These are phyloP conservation scores for Corynespora cassiicola DNA, from an alignment of 2,329 filamentous ascomycete genomes.

Conservation along the genomic window DNA sequence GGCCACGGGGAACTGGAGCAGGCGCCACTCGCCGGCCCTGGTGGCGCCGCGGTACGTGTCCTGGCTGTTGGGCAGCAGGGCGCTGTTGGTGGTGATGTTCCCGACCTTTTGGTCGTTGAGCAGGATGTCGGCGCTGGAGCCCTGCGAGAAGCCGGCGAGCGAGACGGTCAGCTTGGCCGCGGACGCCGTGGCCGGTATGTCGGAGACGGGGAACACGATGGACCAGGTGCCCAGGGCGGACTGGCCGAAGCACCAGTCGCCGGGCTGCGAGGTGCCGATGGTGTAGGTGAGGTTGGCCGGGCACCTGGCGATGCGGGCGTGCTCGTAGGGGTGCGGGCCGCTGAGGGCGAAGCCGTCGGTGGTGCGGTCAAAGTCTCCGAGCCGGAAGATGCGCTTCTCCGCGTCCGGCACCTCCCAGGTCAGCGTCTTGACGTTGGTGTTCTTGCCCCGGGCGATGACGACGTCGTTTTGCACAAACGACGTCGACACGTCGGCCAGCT, in stretches of 20 bases:
- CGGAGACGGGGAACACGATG: constrained; percentile 41
- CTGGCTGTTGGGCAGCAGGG: constrained; percentile 51
- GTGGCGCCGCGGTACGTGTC: constrained; percentile 57
- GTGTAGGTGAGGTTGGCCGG: constrained; percentile 55
- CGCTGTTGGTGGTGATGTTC: constrained; percentile 45
- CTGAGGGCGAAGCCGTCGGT: constrained; percentile 51
- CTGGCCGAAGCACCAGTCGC: constrained; percentile 60
- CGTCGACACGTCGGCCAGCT: constrained; percentile 54
- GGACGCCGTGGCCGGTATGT: constrained; percentile 6
- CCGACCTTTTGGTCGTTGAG: constrained; percentile 50
- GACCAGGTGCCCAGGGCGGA: constrained; percentile 42
- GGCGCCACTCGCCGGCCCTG: constrained; percentile 55
- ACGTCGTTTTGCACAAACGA: constrained; percentile 52
- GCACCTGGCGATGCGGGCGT: constrained; percentile 53
- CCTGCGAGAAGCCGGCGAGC: constrained; percentile 54
- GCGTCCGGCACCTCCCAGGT: constrained; percentile 48
- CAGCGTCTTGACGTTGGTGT: constrained; percentile 48
- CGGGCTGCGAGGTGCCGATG: constrained; percentile 40
- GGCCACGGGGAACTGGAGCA: constrained; percentile 49
- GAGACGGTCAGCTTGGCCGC: constrained; percentile 51
- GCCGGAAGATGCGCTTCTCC: constrained; percentile 54
- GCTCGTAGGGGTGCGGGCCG: constrained; percentile 52
- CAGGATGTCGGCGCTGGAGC: constrained; percentile 49
- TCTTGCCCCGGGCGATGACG: constrained; percentile 40
- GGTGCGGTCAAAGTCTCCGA: constrained; percentile 57